phyloP scores from a whole-genome alignment of 148 eudicot species.

The Selenicereus undatus region DNA sequence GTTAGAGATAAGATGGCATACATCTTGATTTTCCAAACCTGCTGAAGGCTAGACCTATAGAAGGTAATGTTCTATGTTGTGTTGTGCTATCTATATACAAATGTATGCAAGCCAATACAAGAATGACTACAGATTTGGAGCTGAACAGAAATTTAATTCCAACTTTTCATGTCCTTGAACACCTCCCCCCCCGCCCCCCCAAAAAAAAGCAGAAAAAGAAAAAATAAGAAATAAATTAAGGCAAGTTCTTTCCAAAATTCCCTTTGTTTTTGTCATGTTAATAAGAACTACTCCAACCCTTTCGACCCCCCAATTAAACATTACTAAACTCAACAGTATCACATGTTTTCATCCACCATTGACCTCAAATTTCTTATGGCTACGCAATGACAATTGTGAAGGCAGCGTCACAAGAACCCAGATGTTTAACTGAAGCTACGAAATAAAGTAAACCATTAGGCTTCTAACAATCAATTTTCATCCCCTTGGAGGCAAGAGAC shows the following conservation, averaged over 20 bases:
- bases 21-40: background rate
- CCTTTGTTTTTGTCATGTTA: background rate
- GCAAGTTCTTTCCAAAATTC: background rate
- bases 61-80: background rate
- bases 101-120: background rate
- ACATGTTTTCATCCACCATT: background rate
- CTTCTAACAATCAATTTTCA: background rate
- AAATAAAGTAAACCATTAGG: background rate
- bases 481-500: background rate
- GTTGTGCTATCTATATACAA: background rate
- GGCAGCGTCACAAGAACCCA: background rate
- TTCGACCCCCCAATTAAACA: background rate
- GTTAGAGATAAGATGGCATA: background rate
- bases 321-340: background rate
- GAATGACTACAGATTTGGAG: background rate
- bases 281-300: background rate
- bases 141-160: background rate
- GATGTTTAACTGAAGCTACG: background rate
- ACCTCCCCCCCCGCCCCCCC: too few species aligned
- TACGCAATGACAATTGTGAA: background rate
- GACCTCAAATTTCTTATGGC: background rate
- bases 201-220: background rate
- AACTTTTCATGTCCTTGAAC: background rate
- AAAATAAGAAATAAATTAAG: background rate
- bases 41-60: background rate